Conservation (phyloP, 2,329 filamentous ascomycete genomes). For the Xylariaceae sp. region DNA sequence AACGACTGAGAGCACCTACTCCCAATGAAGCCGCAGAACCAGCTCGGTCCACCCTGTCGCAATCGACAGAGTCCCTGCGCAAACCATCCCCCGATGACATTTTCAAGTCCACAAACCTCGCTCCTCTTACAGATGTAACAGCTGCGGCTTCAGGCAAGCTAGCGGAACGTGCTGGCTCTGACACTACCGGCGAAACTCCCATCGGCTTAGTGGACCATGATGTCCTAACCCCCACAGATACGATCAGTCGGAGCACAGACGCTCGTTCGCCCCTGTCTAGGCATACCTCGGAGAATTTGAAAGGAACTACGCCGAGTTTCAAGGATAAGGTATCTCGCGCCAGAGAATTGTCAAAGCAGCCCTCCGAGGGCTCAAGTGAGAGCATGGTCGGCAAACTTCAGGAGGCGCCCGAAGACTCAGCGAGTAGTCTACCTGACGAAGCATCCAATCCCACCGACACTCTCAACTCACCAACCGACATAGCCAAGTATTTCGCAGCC, state of each 20-base stretch:
- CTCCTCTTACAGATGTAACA: slow-evolving; percentile 28
- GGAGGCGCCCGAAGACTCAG: slow-evolving; percentile 12
- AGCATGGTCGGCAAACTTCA: slow-evolving; percentile 17
- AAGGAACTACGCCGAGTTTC: slow-evolving; percentile 13
- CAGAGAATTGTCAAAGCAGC: slow-evolving; percentile 3
- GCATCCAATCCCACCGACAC: slow-evolving; percentile 21
- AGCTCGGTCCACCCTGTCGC: slow-evolving; percentile 10
- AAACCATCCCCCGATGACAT: slow-evolving; percentile 20
- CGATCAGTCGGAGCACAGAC: slow-evolving; percentile 33
- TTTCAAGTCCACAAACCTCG: slow-evolving; percentile 26
- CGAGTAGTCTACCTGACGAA: slow-evolving; percentile 7
- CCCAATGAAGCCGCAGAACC: neutral
- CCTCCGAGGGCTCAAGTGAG: slow-evolving; percentile 3
- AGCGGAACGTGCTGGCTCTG: slow-evolving; percentile 25
- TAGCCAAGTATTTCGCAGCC: slow-evolving; percentile 38
- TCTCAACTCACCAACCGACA: slow-evolving; percentile 31
- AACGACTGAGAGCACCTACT: slow-evolving; percentile 28
- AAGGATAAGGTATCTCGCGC: slow-evolving; percentile 16
- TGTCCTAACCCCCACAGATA: slow-evolving; percentile 35
- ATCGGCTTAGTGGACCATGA: slow-evolving; percentile 31
- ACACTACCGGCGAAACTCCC: slow-evolving; percentile 29
- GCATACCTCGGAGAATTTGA: slow-evolving; percentile 21
- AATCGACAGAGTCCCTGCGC: slow-evolving; percentile 9
- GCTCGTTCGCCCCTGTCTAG: slow-evolving; percentile 19
- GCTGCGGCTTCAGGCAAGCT: slow-evolving; percentile 20